A percentile compares a stretch with the other conserved stretches of the same genome.
phyloP scores from a whole-genome alignment of 805 yeast genomes.

The Osmozyma mogii region DNA sequence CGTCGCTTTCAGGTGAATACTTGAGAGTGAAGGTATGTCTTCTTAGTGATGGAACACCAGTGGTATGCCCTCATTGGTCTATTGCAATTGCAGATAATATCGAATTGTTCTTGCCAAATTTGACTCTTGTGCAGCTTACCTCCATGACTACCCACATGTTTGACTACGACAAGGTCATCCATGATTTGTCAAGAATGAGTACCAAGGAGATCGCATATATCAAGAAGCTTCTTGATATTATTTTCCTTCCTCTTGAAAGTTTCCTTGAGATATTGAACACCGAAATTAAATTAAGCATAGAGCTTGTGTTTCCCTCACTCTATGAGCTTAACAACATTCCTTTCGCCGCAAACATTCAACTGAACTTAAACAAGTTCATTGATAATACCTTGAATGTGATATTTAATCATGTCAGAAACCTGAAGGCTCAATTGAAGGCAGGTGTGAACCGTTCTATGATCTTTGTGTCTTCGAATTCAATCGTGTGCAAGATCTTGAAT shows the following conservation, averaged over 20 bases:
- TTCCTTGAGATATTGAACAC: conserved; percentile 50
- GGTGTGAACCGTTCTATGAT: conserved; percentile 51
- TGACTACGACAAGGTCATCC: conserved; percentile 32
- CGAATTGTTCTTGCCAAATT: conserved; percentile 51
- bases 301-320: conserved; percentile 67
- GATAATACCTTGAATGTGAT: conserved; percentile 65
- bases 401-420: conserved; percentile 64
- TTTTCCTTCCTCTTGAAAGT: conserved; percentile 52
- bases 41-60: conserved; percentile 77
- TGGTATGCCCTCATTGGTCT: conserved; percentile 65
- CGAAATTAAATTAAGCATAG: conserved; percentile 61
- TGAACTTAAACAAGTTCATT: conserved; percentile 63
- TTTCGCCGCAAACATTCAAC: conserved; percentile 32
- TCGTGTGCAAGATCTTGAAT: conserved; percentile 86
- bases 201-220: conserved; percentile 31
- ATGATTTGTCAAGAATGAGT: conserved; percentile 31
- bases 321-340: conserved; percentile 32
- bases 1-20: conserved; percentile 80
- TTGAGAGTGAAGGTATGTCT: conserved; percentile 60
- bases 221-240: conserved; percentile 36
- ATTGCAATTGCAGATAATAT: conserved; percentile 45
- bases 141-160: conserved; percentile 32
- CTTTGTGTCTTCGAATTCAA: conserved; percentile 79
- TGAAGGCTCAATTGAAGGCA: conserved; percentile 18
- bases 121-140: conserved; percentile 40